Evolutionary conservation across 208 protist genomes (phyloP).

Genomic region (Leishmania lainsoni): DNA sequence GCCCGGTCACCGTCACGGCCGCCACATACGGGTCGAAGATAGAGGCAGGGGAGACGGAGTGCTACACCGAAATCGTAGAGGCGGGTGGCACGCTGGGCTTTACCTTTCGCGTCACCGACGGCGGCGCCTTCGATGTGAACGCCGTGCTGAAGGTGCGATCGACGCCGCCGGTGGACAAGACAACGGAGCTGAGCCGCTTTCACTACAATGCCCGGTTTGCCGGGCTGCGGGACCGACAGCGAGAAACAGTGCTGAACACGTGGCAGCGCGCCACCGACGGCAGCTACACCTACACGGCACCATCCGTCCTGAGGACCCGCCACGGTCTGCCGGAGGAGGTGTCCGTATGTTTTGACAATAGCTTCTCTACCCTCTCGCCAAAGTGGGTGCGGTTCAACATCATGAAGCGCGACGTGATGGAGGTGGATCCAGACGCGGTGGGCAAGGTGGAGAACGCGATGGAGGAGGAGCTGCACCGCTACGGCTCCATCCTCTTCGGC

Average conservation of each 20-base stretch:
- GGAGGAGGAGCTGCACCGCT: constrained; percentile 55
- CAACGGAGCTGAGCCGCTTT: constrained; percentile 35
- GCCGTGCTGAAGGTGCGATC: constrained; percentile 44
- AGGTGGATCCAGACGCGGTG: constrained; percentile 48
- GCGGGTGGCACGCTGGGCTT: constrained; percentile 65
- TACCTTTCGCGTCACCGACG: constrained; percentile 73
- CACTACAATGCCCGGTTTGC: constrained; percentile 51
- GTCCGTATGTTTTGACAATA: constrained; percentile 74
- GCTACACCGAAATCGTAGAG: constrained; percentile 66
- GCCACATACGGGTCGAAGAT: constrained; percentile 53
- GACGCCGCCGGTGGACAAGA: constrained; percentile 38
- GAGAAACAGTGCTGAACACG: constrained; percentile 43
- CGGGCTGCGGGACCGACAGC: constrained; percentile 37
- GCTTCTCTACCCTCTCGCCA: constrained; percentile 57
- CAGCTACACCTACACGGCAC: constrained; percentile 67
- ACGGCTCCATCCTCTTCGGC: constrained; percentile 54
- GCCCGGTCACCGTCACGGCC: constrained; percentile 4
- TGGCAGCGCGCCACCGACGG: constrained; percentile 64
- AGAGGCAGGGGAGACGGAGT: constrained; percentile 52
- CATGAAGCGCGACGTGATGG: constrained; percentile 55
- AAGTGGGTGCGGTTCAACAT: constrained; percentile 72
- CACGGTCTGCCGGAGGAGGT: constrained; percentile 71
- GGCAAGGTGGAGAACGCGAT: constrained; percentile 52
- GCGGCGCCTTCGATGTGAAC: constrained; percentile 74
- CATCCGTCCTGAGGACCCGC: constrained; percentile 43